phyloP scores from a whole-genome alignment of 768 basidiomycete species.

The Thelephora aurantiotincta region DNA sequence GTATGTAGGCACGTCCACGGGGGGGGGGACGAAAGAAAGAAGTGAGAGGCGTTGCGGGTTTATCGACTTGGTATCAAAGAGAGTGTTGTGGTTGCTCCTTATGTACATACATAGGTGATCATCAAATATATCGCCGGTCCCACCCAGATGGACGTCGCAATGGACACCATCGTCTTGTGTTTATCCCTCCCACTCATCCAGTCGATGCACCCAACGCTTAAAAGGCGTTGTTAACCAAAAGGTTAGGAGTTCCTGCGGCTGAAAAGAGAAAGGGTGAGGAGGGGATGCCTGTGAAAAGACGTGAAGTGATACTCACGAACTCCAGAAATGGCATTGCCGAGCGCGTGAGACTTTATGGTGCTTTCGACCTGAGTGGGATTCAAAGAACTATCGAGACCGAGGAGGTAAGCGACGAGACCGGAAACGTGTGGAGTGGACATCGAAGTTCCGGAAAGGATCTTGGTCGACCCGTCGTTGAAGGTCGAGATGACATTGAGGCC shows the following conservation, averaged over 20 bases:
- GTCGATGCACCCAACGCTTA: too few relatives aligned
- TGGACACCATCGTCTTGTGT: too few relatives aligned
- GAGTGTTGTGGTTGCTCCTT: too few relatives aligned
- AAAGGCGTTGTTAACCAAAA: neutral
- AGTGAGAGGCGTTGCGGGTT: too few relatives aligned
- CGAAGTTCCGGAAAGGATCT: slow-evolving; percentile 76
- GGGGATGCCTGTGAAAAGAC: too few relatives aligned
- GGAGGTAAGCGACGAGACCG: slow-evolving; percentile 20
- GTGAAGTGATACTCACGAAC: neutral
- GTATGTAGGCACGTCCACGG: too few relatives aligned
- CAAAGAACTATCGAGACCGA: neutral
- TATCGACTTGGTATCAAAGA: too few relatives aligned
- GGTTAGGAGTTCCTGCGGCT: neutral
- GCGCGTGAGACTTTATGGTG: neutral
- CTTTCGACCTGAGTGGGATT: neutral
- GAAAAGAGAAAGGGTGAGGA: neutral
- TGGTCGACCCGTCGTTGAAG: slow-evolving; percentile 53
- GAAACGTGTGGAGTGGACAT: slow-evolving; percentile 54
- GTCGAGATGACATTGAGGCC: slow-evolving; percentile 76
- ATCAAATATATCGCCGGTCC: too few relatives aligned
- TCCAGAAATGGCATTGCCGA: neutral
- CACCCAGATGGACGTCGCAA: too few relatives aligned
- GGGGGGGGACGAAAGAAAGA: too few relatives aligned
- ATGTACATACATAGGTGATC: too few relatives aligned
- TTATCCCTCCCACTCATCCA: too few relatives aligned